Conservation (phyloP, 2,329 filamentous ascomycete species). For the Penicillium sp. region DNA sequence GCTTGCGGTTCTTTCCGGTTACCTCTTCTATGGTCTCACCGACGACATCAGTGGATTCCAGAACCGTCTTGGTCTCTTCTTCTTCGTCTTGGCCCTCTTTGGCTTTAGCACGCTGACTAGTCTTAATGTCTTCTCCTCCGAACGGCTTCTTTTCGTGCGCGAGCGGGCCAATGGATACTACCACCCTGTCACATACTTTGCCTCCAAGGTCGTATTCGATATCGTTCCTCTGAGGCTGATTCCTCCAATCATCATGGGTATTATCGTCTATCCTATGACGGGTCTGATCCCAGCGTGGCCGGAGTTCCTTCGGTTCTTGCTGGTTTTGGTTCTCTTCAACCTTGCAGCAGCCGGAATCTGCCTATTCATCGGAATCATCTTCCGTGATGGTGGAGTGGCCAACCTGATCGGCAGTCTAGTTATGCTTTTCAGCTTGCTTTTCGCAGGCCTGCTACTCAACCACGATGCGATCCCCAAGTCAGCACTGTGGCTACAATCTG, state of each 20-base stretch:
- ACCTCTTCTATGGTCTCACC: constrained; percentile 92
- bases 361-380: constrained; percentile 93
- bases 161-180: constrained; percentile 98
- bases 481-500: constrained; percentile 84
- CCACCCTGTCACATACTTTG: constrained; percentile 87
- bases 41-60: constrained; percentile 98
- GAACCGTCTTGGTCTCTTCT: constrained; percentile 94
- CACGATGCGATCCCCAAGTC: constrained; percentile 86
- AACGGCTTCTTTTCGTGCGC: constrained; percentile 85
- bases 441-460: constrained; percentile 91
- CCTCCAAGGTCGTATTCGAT: constrained; percentile 96
- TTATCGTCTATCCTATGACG: constrained; percentile 97
- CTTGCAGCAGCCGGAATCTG: constrained; percentile 90
- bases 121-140: constrained; percentile 87
- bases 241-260: constrained; percentile 90
- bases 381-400: constrained; percentile 86
- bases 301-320: constrained; percentile 87
- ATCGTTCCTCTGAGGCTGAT: constrained; percentile 92
- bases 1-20: constrained; percentile 89
- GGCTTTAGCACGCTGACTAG: constrained; percentile 96
- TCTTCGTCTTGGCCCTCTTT: constrained; percentile 93
- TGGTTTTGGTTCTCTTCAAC: constrained; percentile 94
- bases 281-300: constrained; percentile 78
- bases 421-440: constrained; percentile 95
- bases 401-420: constrained; percentile 92